phyloP scores from a whole-genome alignment of 331 rosid species.

The Arachis monticola region DNA sequence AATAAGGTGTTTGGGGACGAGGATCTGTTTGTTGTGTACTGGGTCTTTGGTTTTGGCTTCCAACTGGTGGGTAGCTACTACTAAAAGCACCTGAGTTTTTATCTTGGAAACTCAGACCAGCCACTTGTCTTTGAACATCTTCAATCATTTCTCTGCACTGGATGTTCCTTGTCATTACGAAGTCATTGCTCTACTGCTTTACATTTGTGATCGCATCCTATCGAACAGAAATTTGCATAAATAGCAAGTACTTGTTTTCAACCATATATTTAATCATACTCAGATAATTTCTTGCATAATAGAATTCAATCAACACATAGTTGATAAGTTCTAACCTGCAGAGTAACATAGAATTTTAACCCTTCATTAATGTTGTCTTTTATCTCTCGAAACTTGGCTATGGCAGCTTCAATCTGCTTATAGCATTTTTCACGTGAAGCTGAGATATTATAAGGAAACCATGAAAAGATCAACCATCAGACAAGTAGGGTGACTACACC shows the following conservation, averaged over 20 bases:
- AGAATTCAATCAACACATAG: conserved; percentile 22
- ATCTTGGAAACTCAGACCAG: conserved; percentile 85
- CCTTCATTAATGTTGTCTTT: conserved; percentile 93
- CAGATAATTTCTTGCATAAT: not conserved
- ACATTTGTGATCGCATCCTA: conserved; percentile 96
- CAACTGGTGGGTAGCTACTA: too few species aligned
- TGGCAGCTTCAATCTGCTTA: conserved; percentile 96
- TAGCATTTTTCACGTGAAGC: conserved; percentile 93
- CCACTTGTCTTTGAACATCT: conserved; percentile 89
- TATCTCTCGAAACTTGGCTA: conserved; percentile 84
- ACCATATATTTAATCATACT: too few species aligned
- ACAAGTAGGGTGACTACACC: conserved; percentile 1
- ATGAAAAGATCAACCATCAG: conserved; percentile 34
- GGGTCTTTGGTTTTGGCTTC: too few species aligned
- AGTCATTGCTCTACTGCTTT: conserved; percentile 96
- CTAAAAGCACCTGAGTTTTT: too few species aligned
- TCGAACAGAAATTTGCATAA: too few species aligned
- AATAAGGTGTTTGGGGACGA: conserved; percentile 70
- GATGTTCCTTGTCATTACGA: conserved; percentile 91
- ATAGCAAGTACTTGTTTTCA: too few species aligned
- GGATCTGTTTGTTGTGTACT: conserved; percentile 65
- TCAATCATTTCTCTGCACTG: conserved; percentile 96
- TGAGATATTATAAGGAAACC: conserved; percentile 44
- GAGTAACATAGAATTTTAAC: too few species aligned
- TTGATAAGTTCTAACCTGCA: too few species aligned